Conservation (phyloP, 2,329 filamentous ascomycete species). For the Fusarium albosuccineum region DNA sequence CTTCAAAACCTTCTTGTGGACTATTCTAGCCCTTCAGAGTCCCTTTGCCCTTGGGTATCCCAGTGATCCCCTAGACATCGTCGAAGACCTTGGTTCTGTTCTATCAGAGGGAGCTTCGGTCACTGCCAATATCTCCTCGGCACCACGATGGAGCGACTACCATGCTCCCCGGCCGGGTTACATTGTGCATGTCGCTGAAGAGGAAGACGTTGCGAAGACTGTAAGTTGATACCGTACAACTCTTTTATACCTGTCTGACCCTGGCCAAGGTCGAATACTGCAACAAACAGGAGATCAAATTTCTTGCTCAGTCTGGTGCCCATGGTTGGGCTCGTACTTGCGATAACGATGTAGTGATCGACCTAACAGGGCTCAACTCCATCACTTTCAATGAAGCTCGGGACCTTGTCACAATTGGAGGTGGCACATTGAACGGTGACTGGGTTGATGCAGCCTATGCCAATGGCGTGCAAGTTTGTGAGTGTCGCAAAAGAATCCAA, state of each 20-base stretch:
- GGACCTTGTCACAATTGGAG: not conserved
- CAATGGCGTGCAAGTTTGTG: not conserved
- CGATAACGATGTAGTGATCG: not conserved
- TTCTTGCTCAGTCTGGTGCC: not conserved
- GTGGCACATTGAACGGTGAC: not conserved
- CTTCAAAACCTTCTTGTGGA: not conserved
- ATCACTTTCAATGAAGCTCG: not conserved
- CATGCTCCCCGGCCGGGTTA: not conserved
- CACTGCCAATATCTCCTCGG: not conserved
- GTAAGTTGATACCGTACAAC: not conserved
- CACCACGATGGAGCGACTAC: not conserved
- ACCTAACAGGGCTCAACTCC: not conserved
- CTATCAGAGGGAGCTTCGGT: not conserved
- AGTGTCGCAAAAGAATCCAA: not conserved
- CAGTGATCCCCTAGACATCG: not conserved
- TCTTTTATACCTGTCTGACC: not conserved
- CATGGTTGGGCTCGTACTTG: not conserved
- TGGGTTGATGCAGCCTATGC: not conserved
- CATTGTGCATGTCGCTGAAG: not conserved
- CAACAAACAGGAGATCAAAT: not conserved
- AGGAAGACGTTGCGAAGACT: not conserved
- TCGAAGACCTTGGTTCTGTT: not conserved
- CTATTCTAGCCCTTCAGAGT: not conserved
- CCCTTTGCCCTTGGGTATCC: not conserved
- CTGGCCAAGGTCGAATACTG: not conserved